Conservation (phyloP, 1,284 basidiomycete species). For the Ustilago curta region DNA sequence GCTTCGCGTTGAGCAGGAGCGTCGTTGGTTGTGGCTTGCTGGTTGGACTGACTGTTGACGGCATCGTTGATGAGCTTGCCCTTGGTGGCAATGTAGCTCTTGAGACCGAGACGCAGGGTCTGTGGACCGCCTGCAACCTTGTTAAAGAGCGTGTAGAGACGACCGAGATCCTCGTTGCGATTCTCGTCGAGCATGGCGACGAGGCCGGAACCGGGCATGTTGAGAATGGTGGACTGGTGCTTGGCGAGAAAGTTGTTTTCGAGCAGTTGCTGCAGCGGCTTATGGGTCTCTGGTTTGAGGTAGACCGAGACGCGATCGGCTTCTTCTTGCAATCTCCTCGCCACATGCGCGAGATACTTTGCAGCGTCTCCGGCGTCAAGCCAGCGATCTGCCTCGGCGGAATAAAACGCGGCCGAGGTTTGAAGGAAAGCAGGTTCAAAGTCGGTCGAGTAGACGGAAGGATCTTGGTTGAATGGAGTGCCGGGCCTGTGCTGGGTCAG, state of each 20-base stretch:
- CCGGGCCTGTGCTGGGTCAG: constrained; percentile 72
- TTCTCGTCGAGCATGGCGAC: constrained; percentile 87
- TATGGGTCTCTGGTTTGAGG: constrained; percentile 80
- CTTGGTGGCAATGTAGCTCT: constrained; percentile 79
- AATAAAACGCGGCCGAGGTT: constrained; percentile 85
- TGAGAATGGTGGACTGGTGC: constrained; percentile 81
- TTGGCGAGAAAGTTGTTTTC: constrained; percentile 82
- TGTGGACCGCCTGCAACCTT: constrained; percentile 76
- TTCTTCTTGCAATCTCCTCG: constrained; percentile 85
- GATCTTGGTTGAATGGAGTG: constrained; percentile 26
- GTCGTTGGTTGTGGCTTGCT: constrained; percentile 26
- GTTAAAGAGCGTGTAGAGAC: constrained; percentile 83
- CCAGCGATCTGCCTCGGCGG: constrained; percentile 79
- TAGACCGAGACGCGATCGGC: constrained; percentile 89
- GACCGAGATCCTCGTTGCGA: constrained; percentile 80
- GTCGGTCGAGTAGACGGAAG: constrained; percentile 83
- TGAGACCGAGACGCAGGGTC: constrained; percentile 78
- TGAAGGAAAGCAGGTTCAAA: constrained; percentile 85
- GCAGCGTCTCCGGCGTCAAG: constrained; percentile 82
- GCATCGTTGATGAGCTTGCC: constrained; percentile 84
- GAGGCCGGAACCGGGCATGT: constrained; percentile 86
- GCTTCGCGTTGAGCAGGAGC: constrained; percentile 12
- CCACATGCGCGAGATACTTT: constrained; percentile 86
- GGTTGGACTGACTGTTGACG: constrained; percentile 54
- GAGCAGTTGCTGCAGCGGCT: constrained; percentile 80